phyloP scores from a whole-genome alignment of 2,329 filamentous ascomycete genomes.

The Calonectria fujianensis region DNA sequence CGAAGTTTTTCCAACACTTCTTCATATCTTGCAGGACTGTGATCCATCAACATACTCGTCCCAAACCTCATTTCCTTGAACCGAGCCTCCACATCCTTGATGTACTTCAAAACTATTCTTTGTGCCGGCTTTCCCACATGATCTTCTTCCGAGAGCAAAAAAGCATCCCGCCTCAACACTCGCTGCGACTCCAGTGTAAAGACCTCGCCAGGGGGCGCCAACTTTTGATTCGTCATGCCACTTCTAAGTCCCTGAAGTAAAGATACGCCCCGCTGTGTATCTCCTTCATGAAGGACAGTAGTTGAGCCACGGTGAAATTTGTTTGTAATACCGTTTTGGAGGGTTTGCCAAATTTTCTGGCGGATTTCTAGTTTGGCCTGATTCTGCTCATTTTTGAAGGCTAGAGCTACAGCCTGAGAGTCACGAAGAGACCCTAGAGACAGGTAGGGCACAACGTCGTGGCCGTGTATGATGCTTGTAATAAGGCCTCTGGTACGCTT shows the following conservation, averaged over 20 bases:
- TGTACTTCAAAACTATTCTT: constrained; percentile 81
- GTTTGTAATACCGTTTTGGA: constrained; percentile 77
- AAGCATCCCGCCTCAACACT: constrained; percentile 81
- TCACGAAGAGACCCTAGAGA: constrained; percentile 85
- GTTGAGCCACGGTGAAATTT: constrained; percentile 74
- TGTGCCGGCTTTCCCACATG: constrained; percentile 79
- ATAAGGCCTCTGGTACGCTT: constrained; percentile 83
- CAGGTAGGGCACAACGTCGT: constrained; percentile 83
- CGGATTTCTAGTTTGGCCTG: constrained; percentile 81
- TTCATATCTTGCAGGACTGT: constrained; percentile 85
- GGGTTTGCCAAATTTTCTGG: constrained; percentile 78
- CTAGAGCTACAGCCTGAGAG: constrained; percentile 81
- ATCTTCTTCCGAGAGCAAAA: constrained; percentile 67
- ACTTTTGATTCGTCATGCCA: constrained; percentile 81
- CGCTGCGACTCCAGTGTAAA: constrained; percentile 82
- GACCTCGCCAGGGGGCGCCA: constrained; percentile 85
- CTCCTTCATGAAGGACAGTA: constrained; percentile 66
- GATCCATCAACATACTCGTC: constrained; percentile 84
- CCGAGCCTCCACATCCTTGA: constrained; percentile 80
- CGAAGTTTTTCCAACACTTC: constrained; percentile 78
- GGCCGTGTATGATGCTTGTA: constrained; percentile 83
- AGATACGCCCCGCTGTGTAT: constrained; percentile 82
- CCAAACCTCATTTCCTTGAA: constrained; percentile 84
- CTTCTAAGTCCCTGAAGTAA: constrained; percentile 79
- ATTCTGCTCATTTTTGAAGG: constrained; percentile 83